Evolutionary conservation across 225 moss, liverwort and hornwort species (phyloP), one percentile per base, ranked within the genome.

Genomic region (Thuidium tamariscinum): DNA sequence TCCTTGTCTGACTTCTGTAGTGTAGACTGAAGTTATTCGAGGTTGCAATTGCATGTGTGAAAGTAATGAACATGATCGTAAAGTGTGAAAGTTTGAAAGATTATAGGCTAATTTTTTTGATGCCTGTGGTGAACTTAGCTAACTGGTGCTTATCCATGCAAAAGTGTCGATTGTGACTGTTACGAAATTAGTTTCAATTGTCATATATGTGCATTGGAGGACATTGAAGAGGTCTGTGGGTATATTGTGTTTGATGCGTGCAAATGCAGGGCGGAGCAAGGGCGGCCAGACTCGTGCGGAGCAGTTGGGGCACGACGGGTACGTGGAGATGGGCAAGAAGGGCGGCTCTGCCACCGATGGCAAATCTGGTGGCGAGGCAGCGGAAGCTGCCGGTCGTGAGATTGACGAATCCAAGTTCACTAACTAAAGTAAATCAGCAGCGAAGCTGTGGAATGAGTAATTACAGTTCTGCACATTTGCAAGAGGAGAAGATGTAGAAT

Each of bases 161-260:
- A 5, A 69, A 14, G 8, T 69, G 41, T 41, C 2, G 41, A 23
- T 13, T 8, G 25, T 25, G 23, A 39, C 8, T 25, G 23, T 8
- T 15, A 41, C 8, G 14, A 8, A 41, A 0, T 3, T 14, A 14
- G 13, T 3, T 5, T 69, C 8, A 2, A n/a, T n/a, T 22, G 2
- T 41, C 8, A 49, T 13, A 2, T 18, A 0, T 10, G 5, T 18
- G 17, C 17, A 3, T 10, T 17, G 27, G 29, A 44, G 3, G 46
- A 46, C 1, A 46, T 17, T 44, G n/a, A n/a, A 56, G 17, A 17
- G 29, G 42, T 70, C 5, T 23, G 23, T 9, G 3, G n/a, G n/a
- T 16, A 5, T 70, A 16, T 15, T 42, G 29, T 29, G 44, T 16
- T 3, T 68, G 41, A 41, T 21, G 55, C 6, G 16, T 72, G 72